These are phyloP conservation scores for Mixia osmundae DNA, from an alignment of 1,284 basidiomycete genomes.

Conservation along the genomic window DNA sequence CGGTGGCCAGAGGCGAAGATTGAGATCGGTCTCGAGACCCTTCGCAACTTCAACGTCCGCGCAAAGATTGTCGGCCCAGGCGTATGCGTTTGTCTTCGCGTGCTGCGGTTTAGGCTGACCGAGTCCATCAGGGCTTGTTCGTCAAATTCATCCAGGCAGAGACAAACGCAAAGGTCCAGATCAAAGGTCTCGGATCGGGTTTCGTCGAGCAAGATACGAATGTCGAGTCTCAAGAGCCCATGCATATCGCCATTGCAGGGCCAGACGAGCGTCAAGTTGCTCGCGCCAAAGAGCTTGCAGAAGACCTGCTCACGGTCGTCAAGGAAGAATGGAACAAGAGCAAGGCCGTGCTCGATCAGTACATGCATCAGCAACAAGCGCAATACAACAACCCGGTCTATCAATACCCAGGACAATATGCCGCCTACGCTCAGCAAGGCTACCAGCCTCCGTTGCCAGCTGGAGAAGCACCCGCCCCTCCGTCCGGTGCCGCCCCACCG, in stretches of 20 bases:
- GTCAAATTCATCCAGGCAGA: slow-evolving; percentile 97
- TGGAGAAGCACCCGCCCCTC: slow-evolving; percentile 4
- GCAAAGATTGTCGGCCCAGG: slow-evolving; percentile 91
- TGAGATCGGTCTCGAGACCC: slow-evolving; percentile 58
- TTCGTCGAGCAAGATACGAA: slow-evolving; percentile 90
- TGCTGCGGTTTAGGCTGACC: background rate
- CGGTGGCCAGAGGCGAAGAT: slow-evolving; percentile 95
- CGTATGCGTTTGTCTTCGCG: slow-evolving; percentile 28
- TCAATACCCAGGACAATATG: background rate
- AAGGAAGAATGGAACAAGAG: slow-evolving; percentile 65
- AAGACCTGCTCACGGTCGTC: slow-evolving; percentile 69
- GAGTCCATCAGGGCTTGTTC: slow-evolving; percentile 51
- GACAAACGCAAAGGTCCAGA: slow-evolving; percentile 90
- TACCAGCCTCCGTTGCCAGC: slow-evolving; percentile 6
- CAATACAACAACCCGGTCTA: slow-evolving; percentile 1
- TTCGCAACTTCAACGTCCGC: slow-evolving; percentile 90
- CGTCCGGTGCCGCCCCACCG: slow-evolving; percentile 6
- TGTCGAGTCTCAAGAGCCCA: slow-evolving; percentile 65
- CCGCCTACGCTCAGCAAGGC: slow-evolving; percentile 3
- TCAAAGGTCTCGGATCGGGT: slow-evolving; percentile 83
- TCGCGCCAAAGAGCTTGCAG: slow-evolving; percentile 63
- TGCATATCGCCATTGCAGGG: slow-evolving; percentile 89
- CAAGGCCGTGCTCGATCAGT: slow-evolving; percentile 7
- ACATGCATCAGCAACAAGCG: slow-evolving; percentile 7
- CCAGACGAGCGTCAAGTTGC: slow-evolving; percentile 70